These are phyloP conservation scores for Kazachstania africana DNA, from an alignment of 805 yeast species.

Conservation along the genomic window DNA sequence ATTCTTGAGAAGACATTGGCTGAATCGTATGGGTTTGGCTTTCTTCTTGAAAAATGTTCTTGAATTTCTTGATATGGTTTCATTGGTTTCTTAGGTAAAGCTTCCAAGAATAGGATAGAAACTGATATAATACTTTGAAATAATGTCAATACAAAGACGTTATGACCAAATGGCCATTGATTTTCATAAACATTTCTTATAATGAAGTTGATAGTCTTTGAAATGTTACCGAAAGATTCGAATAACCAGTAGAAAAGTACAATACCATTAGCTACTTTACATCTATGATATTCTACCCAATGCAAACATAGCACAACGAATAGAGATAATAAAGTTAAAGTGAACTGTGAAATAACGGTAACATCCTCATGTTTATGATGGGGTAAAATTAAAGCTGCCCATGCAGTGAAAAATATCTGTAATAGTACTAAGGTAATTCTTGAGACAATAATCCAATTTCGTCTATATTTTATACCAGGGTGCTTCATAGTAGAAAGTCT, in stretches of 20 bases:
- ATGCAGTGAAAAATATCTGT: slow-evolving; percentile 23
- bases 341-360: slow-evolving; percentile 13
- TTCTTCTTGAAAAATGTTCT: slow-evolving; percentile 20
- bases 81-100: slow-evolving; percentile 30
- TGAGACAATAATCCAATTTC: slow-evolving; percentile 27
- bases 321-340: slow-evolving; percentile 28
- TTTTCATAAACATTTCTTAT: slow-evolving; percentile 26
- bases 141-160: slow-evolving; percentile 21
- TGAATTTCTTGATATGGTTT: slow-evolving; percentile 33
- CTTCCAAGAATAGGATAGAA: slow-evolving; percentile 26
- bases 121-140: slow-evolving; percentile 26
- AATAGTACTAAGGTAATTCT: slow-evolving; percentile 26
- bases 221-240: slow-evolving; percentile 34
- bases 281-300: slow-evolving; percentile 59
- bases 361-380: slow-evolving; percentile 8
- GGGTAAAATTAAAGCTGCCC: slow-evolving; percentile 14
- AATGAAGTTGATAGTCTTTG: slow-evolving; percentile 32
- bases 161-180: slow-evolving; percentile 17
- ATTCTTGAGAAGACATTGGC: slow-evolving; percentile 62
- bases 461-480: slow-evolving; percentile 26
- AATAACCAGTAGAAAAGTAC: slow-evolving; percentile 70
- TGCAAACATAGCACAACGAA: slow-evolving; percentile 46
- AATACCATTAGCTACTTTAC: slow-evolving; percentile 53
- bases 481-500: slow-evolving; percentile 13
- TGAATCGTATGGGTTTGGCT: slow-evolving; percentile 28